These are phyloP conservation scores for Elongisporangium anandrum DNA, from an alignment of 352 stramenopile species.

Conservation along the genomic window DNA sequence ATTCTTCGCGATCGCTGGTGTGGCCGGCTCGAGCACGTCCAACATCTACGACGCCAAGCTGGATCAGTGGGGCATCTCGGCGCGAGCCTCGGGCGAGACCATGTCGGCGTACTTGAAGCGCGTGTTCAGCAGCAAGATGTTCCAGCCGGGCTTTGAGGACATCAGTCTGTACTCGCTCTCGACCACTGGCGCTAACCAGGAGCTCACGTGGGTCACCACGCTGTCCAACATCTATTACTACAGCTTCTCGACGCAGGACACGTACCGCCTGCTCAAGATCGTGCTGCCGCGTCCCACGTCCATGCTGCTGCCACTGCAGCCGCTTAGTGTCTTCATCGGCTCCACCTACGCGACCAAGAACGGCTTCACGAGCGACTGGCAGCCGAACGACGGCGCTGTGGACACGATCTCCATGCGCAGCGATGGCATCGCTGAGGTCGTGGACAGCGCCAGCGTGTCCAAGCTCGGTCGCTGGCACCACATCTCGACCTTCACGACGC, in stretches of 20 bases:
- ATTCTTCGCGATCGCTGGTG: slow-evolving; percentile 18
- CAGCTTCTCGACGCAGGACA: slow-evolving; percentile 23
- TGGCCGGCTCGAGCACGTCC: slow-evolving; percentile 14
- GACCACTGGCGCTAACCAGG: slow-evolving; percentile 19
- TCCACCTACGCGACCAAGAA: slow-evolving; percentile 18
- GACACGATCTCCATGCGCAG: slow-evolving; percentile 15
- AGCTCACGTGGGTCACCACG: slow-evolving; percentile 31
- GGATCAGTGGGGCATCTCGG: slow-evolving; percentile 39
- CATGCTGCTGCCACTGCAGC: slow-evolving; percentile 18
- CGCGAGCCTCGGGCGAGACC: slow-evolving; percentile 19
- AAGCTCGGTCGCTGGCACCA: slow-evolving; percentile 18
- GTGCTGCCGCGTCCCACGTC: slow-evolving; percentile 16
- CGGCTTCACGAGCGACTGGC: slow-evolving; percentile 20
- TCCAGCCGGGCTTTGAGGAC: slow-evolving; percentile 25
- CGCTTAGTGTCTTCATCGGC: slow-evolving; percentile 14
- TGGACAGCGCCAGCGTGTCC: slow-evolving; percentile 10
- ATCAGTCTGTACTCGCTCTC: slow-evolving; percentile 22
- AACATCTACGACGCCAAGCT: slow-evolving; percentile 34
- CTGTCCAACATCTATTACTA: slow-evolving; percentile 30
- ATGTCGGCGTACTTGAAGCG: slow-evolving; percentile 32
- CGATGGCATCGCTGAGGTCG: slow-evolving; percentile 12
- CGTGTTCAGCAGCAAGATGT: slow-evolving; percentile 26
- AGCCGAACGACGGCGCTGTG: slow-evolving; percentile 28
- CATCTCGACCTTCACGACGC: slow-evolving; percentile 5
- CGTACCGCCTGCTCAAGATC: slow-evolving; percentile 20